Evolutionary conservation across 176 grass and related monocot species (phyloP).

Genomic region (Poa pratensis): DNA sequence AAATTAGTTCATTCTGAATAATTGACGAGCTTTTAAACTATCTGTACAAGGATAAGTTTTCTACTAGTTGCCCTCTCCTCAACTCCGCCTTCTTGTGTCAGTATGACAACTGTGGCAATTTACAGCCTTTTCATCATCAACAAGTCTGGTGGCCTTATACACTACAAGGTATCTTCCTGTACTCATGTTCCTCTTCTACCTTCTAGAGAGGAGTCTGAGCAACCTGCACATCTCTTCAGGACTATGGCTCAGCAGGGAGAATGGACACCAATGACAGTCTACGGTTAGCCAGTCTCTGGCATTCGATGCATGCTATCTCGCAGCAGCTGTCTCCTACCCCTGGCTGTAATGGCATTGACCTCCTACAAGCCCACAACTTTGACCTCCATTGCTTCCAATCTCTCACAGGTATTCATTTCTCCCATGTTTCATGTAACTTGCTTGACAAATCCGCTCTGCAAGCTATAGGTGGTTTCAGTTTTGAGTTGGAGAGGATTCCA

Average conservation of each 20-base stretch:
- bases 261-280: constrained; percentile 97
- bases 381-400: constrained; percentile 97
- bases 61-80: not conserved
- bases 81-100: not conserved
- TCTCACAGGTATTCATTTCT: constrained; percentile 66
- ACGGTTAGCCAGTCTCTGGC: constrained; percentile 92
- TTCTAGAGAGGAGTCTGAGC: constrained; percentile 24
- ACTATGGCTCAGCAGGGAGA: constrained; percentile 79
- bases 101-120: constrained; percentile 68
- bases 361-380: constrained; percentile 86
- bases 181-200: constrained; percentile 32
- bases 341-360: constrained; percentile 85
- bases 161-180: constrained; percentile 73
- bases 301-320: constrained; percentile 96
- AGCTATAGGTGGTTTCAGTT: not conserved
- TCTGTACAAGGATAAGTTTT: not conserved
- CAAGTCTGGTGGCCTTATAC: constrained; percentile 96
- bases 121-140: constrained; percentile 99
- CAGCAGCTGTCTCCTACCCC: constrained; percentile 81
- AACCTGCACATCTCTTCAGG: constrained; percentile 52
- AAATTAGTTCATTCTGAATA: not conserved
- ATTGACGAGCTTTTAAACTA: not conserved
- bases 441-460: not conserved
- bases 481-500: not conserved
- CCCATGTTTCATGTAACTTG: constrained; percentile 7